Conservation (phyloP, 225 moss, liverwort and hornwort species). For the Climacium dendroides region DNA sequence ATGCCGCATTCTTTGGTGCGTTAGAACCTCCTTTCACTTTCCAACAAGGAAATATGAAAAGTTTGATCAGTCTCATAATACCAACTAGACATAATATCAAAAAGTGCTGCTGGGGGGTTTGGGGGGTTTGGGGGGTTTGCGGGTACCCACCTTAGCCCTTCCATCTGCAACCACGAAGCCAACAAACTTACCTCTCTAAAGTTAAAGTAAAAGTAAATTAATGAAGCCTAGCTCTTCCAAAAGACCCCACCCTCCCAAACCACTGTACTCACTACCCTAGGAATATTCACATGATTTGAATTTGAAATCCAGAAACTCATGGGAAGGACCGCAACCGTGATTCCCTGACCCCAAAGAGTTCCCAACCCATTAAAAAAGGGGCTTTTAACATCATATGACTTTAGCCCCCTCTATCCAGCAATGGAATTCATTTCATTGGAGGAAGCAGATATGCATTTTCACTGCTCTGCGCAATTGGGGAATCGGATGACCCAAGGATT, state of each 20-base stretch:
- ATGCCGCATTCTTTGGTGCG: too few relatives aligned
- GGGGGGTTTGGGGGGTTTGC: too few relatives aligned
- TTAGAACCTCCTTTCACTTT: too few relatives aligned
- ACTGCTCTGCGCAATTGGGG: too few relatives aligned
- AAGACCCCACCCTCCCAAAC: neutral
- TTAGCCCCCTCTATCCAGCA: neutral
- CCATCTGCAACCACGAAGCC: too few relatives aligned
- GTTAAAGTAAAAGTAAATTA: too few relatives aligned
- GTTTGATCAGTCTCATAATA: too few relatives aligned
- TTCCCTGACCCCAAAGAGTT: neutral
- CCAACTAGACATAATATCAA: too few relatives aligned
- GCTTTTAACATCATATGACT: neutral
- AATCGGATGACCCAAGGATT: neutral
- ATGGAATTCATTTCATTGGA: neutral
- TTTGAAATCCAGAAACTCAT: neutral
- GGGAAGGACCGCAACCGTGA: neutral
- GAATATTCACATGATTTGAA: neutral
- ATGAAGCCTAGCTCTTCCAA: neutral
- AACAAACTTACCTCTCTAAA: neutral
- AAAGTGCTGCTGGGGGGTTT: too few relatives aligned
- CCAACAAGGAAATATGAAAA: too few relatives aligned
- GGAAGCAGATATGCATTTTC: neutral
- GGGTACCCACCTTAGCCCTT: neutral
- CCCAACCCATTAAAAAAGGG: neutral
- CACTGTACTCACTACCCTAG: too few relatives aligned